Evolutionary conservation across 768 basidiomycete genomes (phyloP), one percentile per base, ranked within the genome.

Genomic region (Rhizopogon rudus): DNA sequence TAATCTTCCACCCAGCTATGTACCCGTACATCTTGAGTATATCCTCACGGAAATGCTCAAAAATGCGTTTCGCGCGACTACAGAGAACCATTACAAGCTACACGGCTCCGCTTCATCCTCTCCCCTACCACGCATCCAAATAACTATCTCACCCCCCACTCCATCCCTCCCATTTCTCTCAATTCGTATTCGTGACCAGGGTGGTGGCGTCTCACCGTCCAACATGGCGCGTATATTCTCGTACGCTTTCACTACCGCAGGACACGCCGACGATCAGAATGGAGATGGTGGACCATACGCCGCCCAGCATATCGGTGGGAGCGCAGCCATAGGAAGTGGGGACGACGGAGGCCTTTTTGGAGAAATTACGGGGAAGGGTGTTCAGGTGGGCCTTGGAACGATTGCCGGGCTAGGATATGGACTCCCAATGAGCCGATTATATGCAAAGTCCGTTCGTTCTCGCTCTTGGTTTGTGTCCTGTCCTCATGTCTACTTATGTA

Each of bases 371-470:
- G 81, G 82, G 0, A 86, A 87, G 62, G 87, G 88, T 6, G 62
- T 93, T 40, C 87, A 91, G 65, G 84, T 82, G 8, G 90, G 89
- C 13, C 73, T 93, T 64, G 93, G 93, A n/a, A 91, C 91, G 3
- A 88, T 95, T 55, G 92, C 93, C 6, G 93, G 93, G 0, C 71
- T 95, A 31, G 93, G 93, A 2, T 95, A 93, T 60, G 93, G 93
- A 1, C 71, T 91, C 52, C 88, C 88, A 10, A 89, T 91, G 88
- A 88, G 87, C 67, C 78, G 77, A 54, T 67, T 90, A 46, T 88
- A 89, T 62, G 83, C 87, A 14, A 82, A 74, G 79, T 84, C 57
- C 52, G 77, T 65, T 35, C 22, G 16, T 13, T 6, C 17, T 17
- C 3, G n/a, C 40, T 12, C 6, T 29, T 31, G 3, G 8, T 8